Base-by-base conservation (phyloP, 2,329 filamentous ascomycete species). In the Oidium heveae region DNA sequence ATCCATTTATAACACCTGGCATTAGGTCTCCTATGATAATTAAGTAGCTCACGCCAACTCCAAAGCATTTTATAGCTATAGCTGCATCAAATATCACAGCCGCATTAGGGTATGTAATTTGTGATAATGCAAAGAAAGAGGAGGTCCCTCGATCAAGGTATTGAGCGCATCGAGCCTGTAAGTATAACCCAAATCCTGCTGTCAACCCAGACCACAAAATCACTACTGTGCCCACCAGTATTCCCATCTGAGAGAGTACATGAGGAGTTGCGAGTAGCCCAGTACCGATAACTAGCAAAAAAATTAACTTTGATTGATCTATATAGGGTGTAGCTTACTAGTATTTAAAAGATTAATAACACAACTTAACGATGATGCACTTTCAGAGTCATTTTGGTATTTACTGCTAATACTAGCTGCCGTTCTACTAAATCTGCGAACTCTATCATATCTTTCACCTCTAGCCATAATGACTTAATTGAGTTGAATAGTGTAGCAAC, bases 21-120 rank as follows among this genome's bases (percentile, higher is more conserved):
- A 98, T 98, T 58, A 98, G 71, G 66, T 98, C 91, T 53, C 91
- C 91, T 61, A 98, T 96, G 63, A 98, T 96, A 64, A 98, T 98
- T 62, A 98, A 77, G 69, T 98, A 98, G 62, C 87, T 95, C 57
- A 96, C 86, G 22, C 85, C 91, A 10, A 98, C 91, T 39, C 91
- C 91, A 65, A 98, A 98, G 68, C 91, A 98, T 67, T 98, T 98
- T 64, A 98, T 80, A 13, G 89, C 87, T 65, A 98, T 98, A 6
- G 91, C 91, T 7, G 82, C 81, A 68, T 98, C 91, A 66, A 98
- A 98, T 49, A 96, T 74, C 50, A 98, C 86, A 9, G 91, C 86
- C 2, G 89, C 87, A 66, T 94, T 94, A 1, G 91, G 91, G 63
- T 96, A 98, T 5, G 91, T 96, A 58, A 98, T 78, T 67, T 98